phyloP scores from a whole-genome alignment of 352 stramenopile species.

The Pythium coloratum region DNA sequence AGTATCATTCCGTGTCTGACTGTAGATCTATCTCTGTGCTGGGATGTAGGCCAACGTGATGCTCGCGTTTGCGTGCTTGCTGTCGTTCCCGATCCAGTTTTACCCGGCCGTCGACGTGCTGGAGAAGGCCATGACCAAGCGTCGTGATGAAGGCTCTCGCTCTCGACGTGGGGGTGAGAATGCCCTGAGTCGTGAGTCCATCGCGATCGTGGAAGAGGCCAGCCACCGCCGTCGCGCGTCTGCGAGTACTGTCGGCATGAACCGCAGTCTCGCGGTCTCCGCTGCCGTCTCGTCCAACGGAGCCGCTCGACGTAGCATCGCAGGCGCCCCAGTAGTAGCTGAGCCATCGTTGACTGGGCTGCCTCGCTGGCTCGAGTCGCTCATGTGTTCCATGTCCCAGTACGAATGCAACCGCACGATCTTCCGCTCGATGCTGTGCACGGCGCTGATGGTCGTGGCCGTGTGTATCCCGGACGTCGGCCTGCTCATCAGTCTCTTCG shows the following conservation, averaged over 20 bases:
- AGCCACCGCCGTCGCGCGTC: conserved; percentile 35
- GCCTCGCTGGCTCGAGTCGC: conserved; percentile 38
- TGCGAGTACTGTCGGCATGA: conserved; percentile 29
- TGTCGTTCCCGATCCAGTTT: conserved; percentile 84
- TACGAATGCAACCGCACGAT: conserved; percentile 81
- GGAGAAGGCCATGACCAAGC: conserved; percentile 55
- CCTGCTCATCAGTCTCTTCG: conserved; percentile 79
- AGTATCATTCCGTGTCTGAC: background rate
- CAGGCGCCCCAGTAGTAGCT: background rate
- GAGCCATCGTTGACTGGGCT: background rate
- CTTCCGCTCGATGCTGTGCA: conserved; percentile 83
- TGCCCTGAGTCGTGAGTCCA: conserved; percentile 19
- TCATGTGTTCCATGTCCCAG: conserved; percentile 56
- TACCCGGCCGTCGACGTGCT: conserved; percentile 77
- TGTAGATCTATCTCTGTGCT: background rate
- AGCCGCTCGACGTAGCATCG: conserved; percentile 1
- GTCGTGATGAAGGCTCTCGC: conserved; percentile 23
- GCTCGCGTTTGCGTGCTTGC: conserved; percentile 67
- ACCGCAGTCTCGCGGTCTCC: conserved; percentile 17
- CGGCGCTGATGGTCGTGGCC: conserved; percentile 66
- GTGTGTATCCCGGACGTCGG: conserved; percentile 74
- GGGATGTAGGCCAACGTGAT: conserved; percentile 54
- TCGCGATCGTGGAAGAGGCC: conserved; percentile 29
- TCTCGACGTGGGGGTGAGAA: conserved; percentile 24
- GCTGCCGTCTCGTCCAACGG: conserved; percentile 1